These are phyloP conservation scores for Albophoma yamanashiensis DNA, from an alignment of 2,329 filamentous ascomycete genomes.

Conservation along the genomic window DNA sequence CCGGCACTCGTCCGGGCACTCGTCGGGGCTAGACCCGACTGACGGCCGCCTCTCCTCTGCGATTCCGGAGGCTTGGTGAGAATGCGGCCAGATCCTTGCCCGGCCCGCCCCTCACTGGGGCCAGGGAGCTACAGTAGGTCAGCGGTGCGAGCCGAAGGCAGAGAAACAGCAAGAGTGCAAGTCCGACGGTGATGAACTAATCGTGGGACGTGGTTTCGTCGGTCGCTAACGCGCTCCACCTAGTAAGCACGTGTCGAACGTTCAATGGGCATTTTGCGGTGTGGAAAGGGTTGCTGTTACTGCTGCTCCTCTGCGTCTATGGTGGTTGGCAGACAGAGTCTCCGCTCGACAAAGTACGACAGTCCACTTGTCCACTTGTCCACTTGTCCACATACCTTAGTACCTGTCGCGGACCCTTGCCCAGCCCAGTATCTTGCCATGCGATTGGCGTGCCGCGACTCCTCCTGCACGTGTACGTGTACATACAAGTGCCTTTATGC, in stretches of 20 bases:
- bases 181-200: conserved; percentile 14
- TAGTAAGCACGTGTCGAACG: conserved; percentile 21
- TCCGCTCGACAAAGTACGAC: background rate
- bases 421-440: conserved; percentile 11
- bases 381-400: background rate
- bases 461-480: conserved; percentile 6
- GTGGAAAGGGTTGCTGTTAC: conserved; percentile 1
- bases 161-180: conserved; percentile 20
- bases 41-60: background rate
- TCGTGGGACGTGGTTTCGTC: background rate
- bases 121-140: conserved; percentile 15
- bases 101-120: conserved; percentile 9
- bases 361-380: background rate
- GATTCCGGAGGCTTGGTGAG: conserved; percentile 8
- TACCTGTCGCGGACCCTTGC: conserved; percentile 8
- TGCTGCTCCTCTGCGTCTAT: background rate
- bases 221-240: conserved; percentile 8
- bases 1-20: too few species aligned
- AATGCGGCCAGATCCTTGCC: conserved; percentile 13
- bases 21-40: background rate
- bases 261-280: conserved; percentile 18
- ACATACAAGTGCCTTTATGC: conserved; percentile 6
- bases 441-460: conserved; percentile 15
- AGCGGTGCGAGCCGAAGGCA: conserved; percentile 27
- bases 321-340: conserved; percentile 4